phyloP scores from a whole-genome alignment of 1,284 basidiomycete genomes.

The Cryptococcus hybrid region DNA sequence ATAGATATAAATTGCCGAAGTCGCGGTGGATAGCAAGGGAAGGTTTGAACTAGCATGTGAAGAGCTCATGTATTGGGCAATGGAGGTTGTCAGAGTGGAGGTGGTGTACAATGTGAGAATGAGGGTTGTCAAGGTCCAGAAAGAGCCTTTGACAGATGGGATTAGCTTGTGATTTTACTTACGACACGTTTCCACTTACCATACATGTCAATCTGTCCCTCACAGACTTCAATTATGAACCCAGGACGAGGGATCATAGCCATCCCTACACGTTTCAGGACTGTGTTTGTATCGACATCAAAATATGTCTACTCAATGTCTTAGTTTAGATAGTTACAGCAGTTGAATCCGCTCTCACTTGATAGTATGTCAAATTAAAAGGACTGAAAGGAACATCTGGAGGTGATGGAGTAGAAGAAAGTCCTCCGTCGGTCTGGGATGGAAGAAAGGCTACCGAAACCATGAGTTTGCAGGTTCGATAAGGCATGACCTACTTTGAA shows the following conservation, averaged over 20 bases:
- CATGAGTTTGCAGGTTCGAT: neutral
- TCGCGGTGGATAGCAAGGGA: constrained; percentile 71
- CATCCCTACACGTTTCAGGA: constrained; percentile 49
- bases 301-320: constrained; percentile 43
- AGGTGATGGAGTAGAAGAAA: neutral
- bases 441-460: neutral
- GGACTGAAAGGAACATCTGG: constrained; percentile 37
- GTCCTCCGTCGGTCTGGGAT: neutral
- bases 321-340: neutral
- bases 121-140: constrained; percentile 92
- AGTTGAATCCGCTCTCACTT: constrained; percentile 24
- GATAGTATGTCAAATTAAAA: constrained; percentile 53
- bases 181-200: constrained; percentile 29
- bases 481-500: constrained; percentile 40
- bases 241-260: constrained; percentile 52
- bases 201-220: constrained; percentile 54
- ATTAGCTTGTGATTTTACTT: neutral
- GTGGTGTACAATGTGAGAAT: constrained; percentile 88
- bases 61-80: constrained; percentile 71
- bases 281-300: constrained; percentile 51
- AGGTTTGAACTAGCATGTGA: constrained; percentile 57
- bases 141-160: constrained; percentile 61
- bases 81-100: constrained; percentile 80
- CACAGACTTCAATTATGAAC: constrained; percentile 51
- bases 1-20: constrained; percentile 80